phyloP scores from a whole-genome alignment of 2,329 filamentous ascomycete genomes.

The Dactylellina haptotyla region DNA sequence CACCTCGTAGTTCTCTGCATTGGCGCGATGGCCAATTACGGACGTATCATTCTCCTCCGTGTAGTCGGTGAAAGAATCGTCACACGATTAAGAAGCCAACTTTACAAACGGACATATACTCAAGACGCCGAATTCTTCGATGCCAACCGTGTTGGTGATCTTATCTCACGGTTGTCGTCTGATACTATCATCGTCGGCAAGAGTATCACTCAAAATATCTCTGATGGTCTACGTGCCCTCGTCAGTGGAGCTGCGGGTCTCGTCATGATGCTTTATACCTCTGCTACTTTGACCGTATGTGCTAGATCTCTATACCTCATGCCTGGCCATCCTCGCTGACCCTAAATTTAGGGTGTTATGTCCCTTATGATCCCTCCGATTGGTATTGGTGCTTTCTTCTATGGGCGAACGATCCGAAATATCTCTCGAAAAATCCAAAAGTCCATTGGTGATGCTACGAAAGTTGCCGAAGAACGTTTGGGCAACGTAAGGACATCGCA shows the following conservation, averaged over 20 bases:
- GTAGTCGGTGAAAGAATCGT: constrained; percentile 97
- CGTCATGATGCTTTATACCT: constrained; percentile 94
- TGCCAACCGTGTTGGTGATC: constrained; percentile 92
- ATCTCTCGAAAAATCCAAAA: constrained; percentile 92
- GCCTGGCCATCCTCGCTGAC: background rate
- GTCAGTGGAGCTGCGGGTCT: constrained; percentile 92
- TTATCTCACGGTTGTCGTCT: constrained; percentile 93
- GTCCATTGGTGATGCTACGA: constrained; percentile 89
- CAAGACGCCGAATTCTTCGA: constrained; percentile 99
- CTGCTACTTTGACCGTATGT: constrained; percentile 64
- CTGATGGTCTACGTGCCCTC: constrained; percentile 88
- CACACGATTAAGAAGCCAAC: constrained; percentile 83
- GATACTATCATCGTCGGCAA: constrained; percentile 99
- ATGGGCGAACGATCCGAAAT: constrained; percentile 86
- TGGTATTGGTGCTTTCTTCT: constrained; percentile 88
- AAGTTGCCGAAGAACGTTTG: constrained; percentile 96
- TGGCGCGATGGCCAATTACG: constrained; percentile 91
- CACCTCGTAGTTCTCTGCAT: constrained; percentile 72
- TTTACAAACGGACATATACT: constrained; percentile 92
- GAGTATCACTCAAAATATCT: constrained; percentile 96
- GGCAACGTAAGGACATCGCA: constrained; percentile 97
- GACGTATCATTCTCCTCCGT: constrained; percentile 88
- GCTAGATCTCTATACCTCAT: background rate
- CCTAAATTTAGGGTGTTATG: constrained; percentile 62
- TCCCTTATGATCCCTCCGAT: constrained; percentile 89